Base-by-base conservation (phyloP, 2,329 filamentous ascomycete species). In the Alternaria triticimaculans region DNA sequence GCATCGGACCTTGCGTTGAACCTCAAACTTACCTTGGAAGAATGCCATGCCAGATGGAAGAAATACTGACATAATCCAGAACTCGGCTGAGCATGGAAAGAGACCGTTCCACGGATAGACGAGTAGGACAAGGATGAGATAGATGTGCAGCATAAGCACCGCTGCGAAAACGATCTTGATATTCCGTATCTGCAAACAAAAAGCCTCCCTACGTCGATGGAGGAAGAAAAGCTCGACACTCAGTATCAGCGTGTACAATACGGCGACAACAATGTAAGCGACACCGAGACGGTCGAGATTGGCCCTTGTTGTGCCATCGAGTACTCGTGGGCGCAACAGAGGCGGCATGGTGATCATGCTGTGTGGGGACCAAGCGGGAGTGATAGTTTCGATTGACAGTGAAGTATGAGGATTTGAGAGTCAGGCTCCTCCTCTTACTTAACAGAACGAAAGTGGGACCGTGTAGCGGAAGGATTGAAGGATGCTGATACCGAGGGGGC, bases 61-160 rank as follows among this genome's bases (percentile, higher is more conserved):
- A 41, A 79, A 79, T 20, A 80, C 65, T 10, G 76, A 78, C 78
- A 80, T 80, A 50, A 80, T 72, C 77, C 76, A 80, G 60, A 77
- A 80, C 55, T 80, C 78, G n/a, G 77, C 78, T 10, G 72, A 67
- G 56, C 76, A 80, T 20, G 77, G 77, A 26, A 75, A 79, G 4
- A 68, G 60, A 8, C 78, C 78, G 41, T 79, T 79, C 68, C 72
- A 72, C 12, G 76, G 76, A 58, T 80, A 80, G n/a, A 78, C 78
- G 4, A 80, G 64, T 9, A 80, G 64, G 18, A 80, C 77, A 14
- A 80, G 62, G 11, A 78, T 66, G 23, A 80, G 70, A 58, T 80
- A 80, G 20, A 80, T 59, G 55, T 80, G 78, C 15, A 80, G 74
- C 66, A 76, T 72, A n/a, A 68, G 69, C 6, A 79, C 72, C 14